phyloP scores from a whole-genome alignment of 306 rosid genomes.

The Echinosophora koreensis region DNA sequence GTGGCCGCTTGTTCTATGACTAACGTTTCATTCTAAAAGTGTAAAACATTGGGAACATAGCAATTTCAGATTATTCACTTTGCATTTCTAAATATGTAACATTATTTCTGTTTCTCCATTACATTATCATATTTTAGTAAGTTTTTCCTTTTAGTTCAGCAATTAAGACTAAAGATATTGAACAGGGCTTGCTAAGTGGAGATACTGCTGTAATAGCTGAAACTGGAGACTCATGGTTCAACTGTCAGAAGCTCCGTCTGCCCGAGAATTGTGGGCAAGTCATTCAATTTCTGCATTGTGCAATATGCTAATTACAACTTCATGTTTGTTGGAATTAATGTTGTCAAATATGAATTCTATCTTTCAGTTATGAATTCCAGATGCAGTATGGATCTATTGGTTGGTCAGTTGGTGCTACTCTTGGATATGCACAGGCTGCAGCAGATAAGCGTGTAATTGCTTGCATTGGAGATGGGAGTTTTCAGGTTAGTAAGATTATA shows the following conservation, averaged over 20 bases:
- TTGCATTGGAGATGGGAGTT: conserved; percentile 94
- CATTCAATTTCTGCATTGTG: neutral
- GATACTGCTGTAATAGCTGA: conserved; percentile 80
- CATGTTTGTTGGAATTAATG: conserved; percentile 13
- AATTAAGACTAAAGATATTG: conserved; percentile 25
- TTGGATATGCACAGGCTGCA: conserved; percentile 90
- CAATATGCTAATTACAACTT: conserved; percentile 8
- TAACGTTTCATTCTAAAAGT: neutral
- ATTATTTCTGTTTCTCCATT: conserved; percentile 11
- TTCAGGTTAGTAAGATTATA: conserved; percentile 69
- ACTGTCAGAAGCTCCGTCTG: conserved; percentile 85
- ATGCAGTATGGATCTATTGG: conserved; percentile 98
- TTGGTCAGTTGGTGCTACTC: conserved; percentile 95
- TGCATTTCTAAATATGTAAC: neutral
- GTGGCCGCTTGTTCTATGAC: neutral
- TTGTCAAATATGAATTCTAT: conserved; percentile 41
- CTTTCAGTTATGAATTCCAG: conserved; percentile 87
- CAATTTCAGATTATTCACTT: conserved; percentile 25
- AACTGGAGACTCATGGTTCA: conserved; percentile 96
- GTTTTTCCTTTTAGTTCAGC: neutral
- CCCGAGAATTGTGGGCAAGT: conserved; percentile 84
- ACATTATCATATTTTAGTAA: neutral
- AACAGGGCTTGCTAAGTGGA: conserved; percentile 67
- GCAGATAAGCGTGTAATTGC: conserved; percentile 79
- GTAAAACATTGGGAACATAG: neutral